Base-by-base conservation (phyloP, 2,329 filamentous ascomycete species). In the Diaporthe amygdali region DNA sequence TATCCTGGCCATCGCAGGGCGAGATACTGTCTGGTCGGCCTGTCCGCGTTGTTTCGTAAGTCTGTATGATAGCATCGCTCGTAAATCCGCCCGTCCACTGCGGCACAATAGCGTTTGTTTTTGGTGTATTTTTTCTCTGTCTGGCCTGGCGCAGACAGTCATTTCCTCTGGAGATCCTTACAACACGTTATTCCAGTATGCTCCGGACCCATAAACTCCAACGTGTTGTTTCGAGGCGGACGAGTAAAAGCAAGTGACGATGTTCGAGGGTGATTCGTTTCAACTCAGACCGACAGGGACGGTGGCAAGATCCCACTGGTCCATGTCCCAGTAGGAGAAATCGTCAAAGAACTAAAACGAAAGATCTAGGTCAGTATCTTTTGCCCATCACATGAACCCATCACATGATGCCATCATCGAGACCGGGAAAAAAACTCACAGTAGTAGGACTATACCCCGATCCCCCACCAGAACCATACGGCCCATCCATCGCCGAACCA, bases 271-370 rank as follows among this genome's bases (percentile, higher is more conserved):
- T 34, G n/a, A n/a, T n/a, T n/a, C 12, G 39, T 59, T 30, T 63
- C 22, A 72, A 22, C 61, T 70, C 30, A 72, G 44, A 22, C 51
- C 52, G 25, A 72, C 54, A 0, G 70, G 70, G 22, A 70, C 34
- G 47, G 66, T 70, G 2, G 67, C 39, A 8, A 37, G 78, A 70
- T 37, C 78, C 82, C 20, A 82, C 82, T 15, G 82, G 84, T 20
- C 82, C 85, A 68, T 77, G 79, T 39, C 82, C 83, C 73, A 79
- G 72, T 76, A 66, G 17, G 68, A 73, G 12, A 74, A 71, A 44
- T 72, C 70, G 9, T 72, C 70, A 34, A 70, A 72, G 47, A 72
- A 72, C 67, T 72, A 66, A 34, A 34, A 39, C 14, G 25, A 15
- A 39, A 46, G 8, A 46, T 5, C 22, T 14, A 59, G 41, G 52